Conservation (phyloP, 495 filamentous ascomycete species). For the Lindgomyces ingoldianus region DNA sequence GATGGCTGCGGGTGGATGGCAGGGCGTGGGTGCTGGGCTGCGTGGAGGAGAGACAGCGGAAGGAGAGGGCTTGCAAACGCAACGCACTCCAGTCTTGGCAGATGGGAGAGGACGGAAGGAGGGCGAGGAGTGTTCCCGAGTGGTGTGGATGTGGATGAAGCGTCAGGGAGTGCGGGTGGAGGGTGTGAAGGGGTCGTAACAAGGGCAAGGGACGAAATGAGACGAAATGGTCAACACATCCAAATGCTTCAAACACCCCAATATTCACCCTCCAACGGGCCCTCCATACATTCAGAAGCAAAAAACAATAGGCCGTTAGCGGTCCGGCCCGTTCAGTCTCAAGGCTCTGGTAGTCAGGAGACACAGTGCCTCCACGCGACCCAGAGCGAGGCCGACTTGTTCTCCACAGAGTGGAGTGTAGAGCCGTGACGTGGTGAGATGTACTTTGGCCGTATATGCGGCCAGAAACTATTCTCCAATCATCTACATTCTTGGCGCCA, state of each 20-base stretch:
- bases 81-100: conserved; percentile 25
- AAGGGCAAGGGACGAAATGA: background rate
- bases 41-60: background rate
- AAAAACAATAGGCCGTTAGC: conserved; percentile 13
- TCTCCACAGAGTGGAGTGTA: conserved; percentile 11
- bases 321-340: conserved; percentile 22
- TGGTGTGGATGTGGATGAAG: background rate
- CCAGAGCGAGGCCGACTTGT: conserved; percentile 25
- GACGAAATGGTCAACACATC: background rate
- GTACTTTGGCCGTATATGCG: conserved; percentile 26
- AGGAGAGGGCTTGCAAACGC: background rate
- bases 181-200: background rate
- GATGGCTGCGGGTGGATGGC: background rate
- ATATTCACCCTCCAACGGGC: background rate
- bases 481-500: conserved; percentile 6
- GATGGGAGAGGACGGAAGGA: conserved; percentile 3
- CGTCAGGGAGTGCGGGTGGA: background rate
- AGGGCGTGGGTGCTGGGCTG: background rate
- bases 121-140: conserved; percentile 15
- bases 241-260: background rate
- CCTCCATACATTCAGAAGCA: background rate
- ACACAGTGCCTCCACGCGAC: background rate
- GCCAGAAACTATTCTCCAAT: conserved; percentile 17
- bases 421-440: conserved; percentile 29
- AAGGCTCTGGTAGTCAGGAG: conserved; percentile 11